A percentile compares a stretch with the other conserved stretches of the same genome.
Evolutionary conservation across 495 filamentous ascomycete species (phyloP).

Genomic region (Corynascus novoguineensis): DNA sequence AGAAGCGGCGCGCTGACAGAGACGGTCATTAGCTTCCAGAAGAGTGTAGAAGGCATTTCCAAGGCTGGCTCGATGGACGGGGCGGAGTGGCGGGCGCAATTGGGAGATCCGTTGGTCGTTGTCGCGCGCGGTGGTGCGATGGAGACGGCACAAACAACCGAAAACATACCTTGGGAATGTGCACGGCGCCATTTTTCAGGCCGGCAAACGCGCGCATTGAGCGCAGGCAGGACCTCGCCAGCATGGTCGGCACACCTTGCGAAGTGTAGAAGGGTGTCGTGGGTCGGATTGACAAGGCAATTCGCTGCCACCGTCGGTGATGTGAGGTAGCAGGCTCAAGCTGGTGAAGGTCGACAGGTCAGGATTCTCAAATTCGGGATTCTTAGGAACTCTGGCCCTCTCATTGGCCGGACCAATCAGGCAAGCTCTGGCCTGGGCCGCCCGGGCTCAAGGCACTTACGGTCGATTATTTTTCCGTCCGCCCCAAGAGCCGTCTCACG

Average conservation of each 20-base stretch:
- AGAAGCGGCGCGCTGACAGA: conserved; percentile 53
- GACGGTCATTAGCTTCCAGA: conserved; percentile 20
- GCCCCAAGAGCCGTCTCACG: no score
- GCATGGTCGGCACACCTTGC: conserved; percentile 61
- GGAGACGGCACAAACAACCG: not conserved
- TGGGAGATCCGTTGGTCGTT: conserved; percentile 14
- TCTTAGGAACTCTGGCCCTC: conserved; percentile 34
- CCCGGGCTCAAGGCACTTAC: no score
- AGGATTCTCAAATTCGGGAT: conserved; percentile 37
- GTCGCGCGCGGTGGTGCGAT: conserved; percentile 17
- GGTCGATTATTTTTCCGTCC: conserved; percentile 27
- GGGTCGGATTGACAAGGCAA: conserved; percentile 36
- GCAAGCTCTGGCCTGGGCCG: conserved; percentile 13
- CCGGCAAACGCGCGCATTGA: conserved; percentile 70
- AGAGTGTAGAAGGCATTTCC: conserved; percentile 2
- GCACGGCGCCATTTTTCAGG: conserved; percentile 56
- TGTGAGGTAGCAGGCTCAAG: conserved; percentile 24
- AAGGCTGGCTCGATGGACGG: not conserved
- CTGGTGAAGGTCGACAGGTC: conserved; percentile 29
- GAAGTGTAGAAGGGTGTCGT: conserved; percentile 36
- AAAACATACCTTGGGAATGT: conserved; percentile 52
- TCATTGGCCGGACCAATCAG: conserved; percentile 28
- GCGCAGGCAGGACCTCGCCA: conserved; percentile 79
- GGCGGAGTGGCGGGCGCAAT: conserved; percentile 12
- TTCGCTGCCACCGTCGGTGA: conserved; percentile 36